Percentiles rank a stretch among this genome's conserved stretches.
phyloP scores from a whole-genome alignment of 768 basidiomycete genomes.

The Mycena metata region DNA sequence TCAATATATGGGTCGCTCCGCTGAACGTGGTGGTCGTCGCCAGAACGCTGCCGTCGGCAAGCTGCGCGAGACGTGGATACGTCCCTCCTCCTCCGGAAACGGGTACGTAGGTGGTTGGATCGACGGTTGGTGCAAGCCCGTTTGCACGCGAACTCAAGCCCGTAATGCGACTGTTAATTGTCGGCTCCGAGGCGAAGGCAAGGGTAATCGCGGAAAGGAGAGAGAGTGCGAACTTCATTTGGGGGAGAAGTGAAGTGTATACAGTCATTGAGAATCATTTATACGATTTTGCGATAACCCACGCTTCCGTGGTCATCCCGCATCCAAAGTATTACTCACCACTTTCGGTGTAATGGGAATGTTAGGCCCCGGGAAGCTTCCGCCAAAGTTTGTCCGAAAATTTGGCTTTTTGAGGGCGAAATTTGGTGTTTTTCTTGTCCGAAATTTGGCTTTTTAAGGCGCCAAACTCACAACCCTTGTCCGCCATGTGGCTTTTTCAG shows the following conservation, averaged over 20 bases:
- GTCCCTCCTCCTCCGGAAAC: constrained; percentile 23
- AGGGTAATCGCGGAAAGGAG: constrained; percentile 11
- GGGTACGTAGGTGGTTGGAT: constrained; percentile 5
- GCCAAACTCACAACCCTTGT: no score
- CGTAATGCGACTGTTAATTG: background rate
- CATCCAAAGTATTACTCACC: no score
- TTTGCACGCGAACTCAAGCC: constrained; percentile 23
- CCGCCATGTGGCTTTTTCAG: no score
- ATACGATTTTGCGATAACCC: background rate
- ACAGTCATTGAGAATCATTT: background rate
- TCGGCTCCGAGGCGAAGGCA: background rate
- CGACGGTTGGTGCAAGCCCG: constrained; percentile 28
- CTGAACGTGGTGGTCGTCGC: constrained; percentile 19
- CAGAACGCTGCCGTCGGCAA: constrained; percentile 35
- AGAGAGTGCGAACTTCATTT: constrained; percentile 21
- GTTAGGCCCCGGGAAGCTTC: no score
- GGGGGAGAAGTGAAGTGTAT: background rate
- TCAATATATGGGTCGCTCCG: constrained; percentile 22
- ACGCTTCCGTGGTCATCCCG: background rate
- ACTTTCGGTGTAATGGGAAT: no score
- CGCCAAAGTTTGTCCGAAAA: no score
- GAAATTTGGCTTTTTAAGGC: no score
- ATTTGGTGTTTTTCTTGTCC: no score
- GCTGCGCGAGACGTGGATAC: constrained; percentile 35
- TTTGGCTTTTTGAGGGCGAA: no score